Evolutionary conservation across 352 stramenopile genomes (phyloP), one percentile per base, ranked within the genome.

Genomic region (Phytophthora pinifolia): DNA sequence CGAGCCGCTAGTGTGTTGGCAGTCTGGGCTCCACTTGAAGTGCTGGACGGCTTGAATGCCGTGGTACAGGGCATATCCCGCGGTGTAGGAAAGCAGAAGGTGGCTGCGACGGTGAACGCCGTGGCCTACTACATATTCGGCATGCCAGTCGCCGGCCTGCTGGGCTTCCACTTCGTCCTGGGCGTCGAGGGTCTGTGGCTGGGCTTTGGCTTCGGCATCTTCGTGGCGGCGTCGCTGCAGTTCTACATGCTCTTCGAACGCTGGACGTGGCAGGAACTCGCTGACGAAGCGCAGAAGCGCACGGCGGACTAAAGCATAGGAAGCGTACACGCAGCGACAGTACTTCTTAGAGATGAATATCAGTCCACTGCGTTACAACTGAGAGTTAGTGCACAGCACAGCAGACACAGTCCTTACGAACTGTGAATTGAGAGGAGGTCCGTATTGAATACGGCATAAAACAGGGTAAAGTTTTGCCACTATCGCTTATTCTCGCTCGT

Each of bases 41-140:
- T 87, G 33, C 34, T 90, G 13, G 72, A 89, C 37, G 68, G 77
- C 0, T 41, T 76, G 35, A 75, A 86, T 53, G 59, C 64, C 39
- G 67, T 87, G 35, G 61, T 74, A 4, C 76, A 90, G 43, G 84
- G 79, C 27, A 73, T 92, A 38, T 88, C 88, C 61, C 78, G 80
- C 6, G 80, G 72, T 34, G 77, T 60, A 15, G 84, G 82, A 14
- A 62, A 76, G 22, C 85, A 94, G 39, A 72, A 72, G 4, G 64
- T 86, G 15, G 74, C 70, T 9, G 77, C 83, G 2, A 62, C 70
- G n/a, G 67, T 80, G 5, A 91, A 89, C 45, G 72, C 83, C 9
- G 65, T 88, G 12, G 83, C 80, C 1, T 94, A 90, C 57, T 96
- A 92, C 56, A 50, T 74, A 1, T 73, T 89, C 7, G 84, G 86